These are phyloP conservation scores for Fusarium vanettenii DNA, from an alignment of 2,329 filamentous ascomycete species.

Conservation along the genomic window DNA sequence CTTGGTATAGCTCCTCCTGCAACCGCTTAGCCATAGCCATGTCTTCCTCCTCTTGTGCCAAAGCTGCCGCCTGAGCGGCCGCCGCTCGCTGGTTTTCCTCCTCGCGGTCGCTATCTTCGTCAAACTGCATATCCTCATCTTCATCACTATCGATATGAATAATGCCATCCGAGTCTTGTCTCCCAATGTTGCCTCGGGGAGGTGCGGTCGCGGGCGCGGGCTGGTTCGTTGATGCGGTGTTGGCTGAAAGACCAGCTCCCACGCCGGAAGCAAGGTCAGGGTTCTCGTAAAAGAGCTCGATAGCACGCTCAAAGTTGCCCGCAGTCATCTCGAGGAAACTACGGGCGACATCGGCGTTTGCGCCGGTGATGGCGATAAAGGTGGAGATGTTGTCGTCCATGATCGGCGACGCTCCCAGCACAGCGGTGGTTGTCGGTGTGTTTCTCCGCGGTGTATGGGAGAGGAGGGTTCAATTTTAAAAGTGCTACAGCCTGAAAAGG, in stretches of 20 bases:
- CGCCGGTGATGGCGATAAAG: conserved; percentile 86
- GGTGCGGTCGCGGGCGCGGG: conserved; percentile 46
- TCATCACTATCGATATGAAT: conserved; percentile 69
- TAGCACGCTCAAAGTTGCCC: conserved; percentile 84
- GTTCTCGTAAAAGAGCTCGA: conserved; percentile 91
- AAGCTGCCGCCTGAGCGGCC: conserved; percentile 52
- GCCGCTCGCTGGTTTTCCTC: conserved; percentile 56
- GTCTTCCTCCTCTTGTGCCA: conserved; percentile 83
- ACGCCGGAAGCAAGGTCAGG: conserved; percentile 70
- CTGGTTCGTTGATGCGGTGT: conserved; percentile 16
- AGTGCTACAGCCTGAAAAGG: neutral
- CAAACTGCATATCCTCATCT: conserved; percentile 57
- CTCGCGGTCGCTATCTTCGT: conserved; percentile 52
- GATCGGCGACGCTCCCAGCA: conserved; percentile 22
- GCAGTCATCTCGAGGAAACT: conserved; percentile 89
- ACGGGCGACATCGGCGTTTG: conserved; percentile 77
- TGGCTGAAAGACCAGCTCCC: conserved; percentile 47
- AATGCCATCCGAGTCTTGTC: conserved; percentile 52
- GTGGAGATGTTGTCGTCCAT: conserved; percentile 82
- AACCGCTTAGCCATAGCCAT: conserved; percentile 91
- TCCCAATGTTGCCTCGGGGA: conserved; percentile 41
- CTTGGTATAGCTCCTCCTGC: conserved; percentile 90
- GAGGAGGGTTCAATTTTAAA: neutral
- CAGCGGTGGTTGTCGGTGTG: neutral
- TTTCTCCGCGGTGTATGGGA: neutral